Evolutionary conservation across 2,329 filamentous ascomycete genomes (phyloP).

Genomic region (Pseudocercospora cruenta): DNA sequence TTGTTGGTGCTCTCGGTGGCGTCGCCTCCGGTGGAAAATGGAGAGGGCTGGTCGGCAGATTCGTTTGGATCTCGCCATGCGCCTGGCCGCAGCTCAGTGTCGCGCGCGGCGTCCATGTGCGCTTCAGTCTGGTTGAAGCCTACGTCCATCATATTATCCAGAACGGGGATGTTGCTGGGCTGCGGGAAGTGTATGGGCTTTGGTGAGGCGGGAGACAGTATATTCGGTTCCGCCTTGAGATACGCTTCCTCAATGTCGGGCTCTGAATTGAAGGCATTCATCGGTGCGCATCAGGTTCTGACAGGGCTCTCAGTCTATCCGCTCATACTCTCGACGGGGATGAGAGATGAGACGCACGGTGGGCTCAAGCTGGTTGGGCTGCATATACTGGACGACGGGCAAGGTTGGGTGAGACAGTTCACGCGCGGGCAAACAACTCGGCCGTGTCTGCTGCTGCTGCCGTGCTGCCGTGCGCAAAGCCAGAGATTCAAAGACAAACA

Average conservation of each 20-base stretch:
- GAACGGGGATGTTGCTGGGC: slow-evolving; percentile 69
- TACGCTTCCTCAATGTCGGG: slow-evolving; percentile 54
- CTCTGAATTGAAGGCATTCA: slow-evolving; percentile 24
- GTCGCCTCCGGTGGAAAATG: slow-evolving; percentile 30
- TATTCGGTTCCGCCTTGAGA: slow-evolving; percentile 62
- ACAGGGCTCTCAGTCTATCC: slow-evolving; percentile 7
- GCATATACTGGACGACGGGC: slow-evolving; percentile 1
- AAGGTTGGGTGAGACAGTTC: background rate
- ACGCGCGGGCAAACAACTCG: background rate
- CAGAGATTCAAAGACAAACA: background rate
- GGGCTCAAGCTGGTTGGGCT: background rate
- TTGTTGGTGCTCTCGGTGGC: slow-evolving; percentile 11
- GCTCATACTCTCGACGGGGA: background rate
- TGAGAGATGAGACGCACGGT: background rate
- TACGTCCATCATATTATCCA: slow-evolving; percentile 73
- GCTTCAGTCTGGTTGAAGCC: slow-evolving; percentile 69
- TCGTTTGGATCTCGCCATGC: slow-evolving; percentile 40
- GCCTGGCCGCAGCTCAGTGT: slow-evolving; percentile 39
- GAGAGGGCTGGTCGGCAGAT: slow-evolving; percentile 21
- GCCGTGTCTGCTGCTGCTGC: background rate
- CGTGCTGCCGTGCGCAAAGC: background rate
- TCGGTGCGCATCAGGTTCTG: slow-evolving; percentile 20
- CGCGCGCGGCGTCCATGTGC: slow-evolving; percentile 50
- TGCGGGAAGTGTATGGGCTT: slow-evolving; percentile 70
- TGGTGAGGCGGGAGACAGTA: slow-evolving; percentile 70